phyloP scores from a whole-genome alignment of 495 filamentous ascomycete genomes.

The Echria macrotheca region DNA sequence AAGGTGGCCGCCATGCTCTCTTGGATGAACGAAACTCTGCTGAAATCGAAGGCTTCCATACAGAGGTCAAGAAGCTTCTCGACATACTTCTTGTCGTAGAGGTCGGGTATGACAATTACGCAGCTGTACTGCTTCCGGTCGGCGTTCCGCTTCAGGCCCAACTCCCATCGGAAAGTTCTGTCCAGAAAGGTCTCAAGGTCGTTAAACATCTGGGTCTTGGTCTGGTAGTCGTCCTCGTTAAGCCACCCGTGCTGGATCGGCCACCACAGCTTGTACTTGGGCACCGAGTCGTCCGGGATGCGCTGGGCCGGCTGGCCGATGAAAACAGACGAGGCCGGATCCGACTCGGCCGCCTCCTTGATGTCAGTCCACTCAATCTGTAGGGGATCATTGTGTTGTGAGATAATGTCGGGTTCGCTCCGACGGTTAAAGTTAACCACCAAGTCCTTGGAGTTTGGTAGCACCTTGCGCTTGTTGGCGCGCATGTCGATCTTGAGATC shows the following conservation, averaged over 20 bases:
- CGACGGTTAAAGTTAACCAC: conserved; percentile 88
- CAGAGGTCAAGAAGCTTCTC: conserved; percentile 75
- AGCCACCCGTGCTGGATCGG: conserved; percentile 80
- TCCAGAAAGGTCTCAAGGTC: conserved; percentile 85
- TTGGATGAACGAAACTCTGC: conserved; percentile 85
- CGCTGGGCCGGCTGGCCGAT: conserved; percentile 76
- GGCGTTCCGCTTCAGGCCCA: conserved; percentile 68
- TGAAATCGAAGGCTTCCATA: conserved; percentile 82
- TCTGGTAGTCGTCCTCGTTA: conserved; percentile 83
- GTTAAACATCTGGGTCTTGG: conserved; percentile 67
- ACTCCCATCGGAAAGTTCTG: conserved; percentile 73
- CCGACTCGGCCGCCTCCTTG: conserved; percentile 44
- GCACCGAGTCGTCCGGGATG: conserved; percentile 82
- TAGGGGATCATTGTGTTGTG: conserved; percentile 87
- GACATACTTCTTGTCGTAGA: conserved; percentile 92
- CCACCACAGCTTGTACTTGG: conserved; percentile 87
- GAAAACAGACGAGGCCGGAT: conserved; percentile 60
- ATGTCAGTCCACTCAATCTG: conserved; percentile 95
- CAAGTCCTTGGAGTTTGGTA: conserved; percentile 93
- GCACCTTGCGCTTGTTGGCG: conserved; percentile 80
- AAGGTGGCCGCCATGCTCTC: conserved; percentile 92
- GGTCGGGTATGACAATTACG: conserved; percentile 89
- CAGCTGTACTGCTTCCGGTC: conserved; percentile 89
- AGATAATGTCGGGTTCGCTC: conserved; percentile 73
- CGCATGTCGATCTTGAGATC: conserved; percentile 89